Conservation (phyloP, 805 yeast species). For the Pichia cephalocereana region DNA sequence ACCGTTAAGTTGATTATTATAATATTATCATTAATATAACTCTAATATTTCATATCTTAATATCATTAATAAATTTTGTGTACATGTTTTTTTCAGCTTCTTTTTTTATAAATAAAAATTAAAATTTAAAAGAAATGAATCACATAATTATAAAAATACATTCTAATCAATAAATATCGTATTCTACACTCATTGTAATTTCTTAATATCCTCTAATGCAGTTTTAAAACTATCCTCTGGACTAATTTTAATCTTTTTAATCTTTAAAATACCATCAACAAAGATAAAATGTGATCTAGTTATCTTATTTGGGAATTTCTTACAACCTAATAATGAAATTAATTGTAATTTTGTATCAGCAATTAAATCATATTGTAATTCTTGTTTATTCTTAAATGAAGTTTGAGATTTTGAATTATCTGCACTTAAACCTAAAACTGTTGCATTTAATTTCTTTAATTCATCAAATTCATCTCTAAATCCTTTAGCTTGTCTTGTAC, state of each 20-base stretch:
- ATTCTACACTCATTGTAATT: constrained; percentile 25
- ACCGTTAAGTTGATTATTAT: constrained; percentile 65
- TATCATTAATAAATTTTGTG: background rate
- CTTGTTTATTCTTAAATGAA: constrained; percentile 63
- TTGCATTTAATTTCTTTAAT: constrained; percentile 39
- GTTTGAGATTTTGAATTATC: constrained; percentile 76
- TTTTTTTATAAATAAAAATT: background rate
- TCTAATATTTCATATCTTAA: background rate
- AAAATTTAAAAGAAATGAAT: background rate
- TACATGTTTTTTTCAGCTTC: no score
- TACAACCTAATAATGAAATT: constrained; percentile 72
- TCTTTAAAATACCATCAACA: constrained; percentile 59
- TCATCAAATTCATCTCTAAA: constrained; percentile 58
- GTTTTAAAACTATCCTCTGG: constrained; percentile 51
- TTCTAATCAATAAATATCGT: no score
- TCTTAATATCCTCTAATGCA: constrained; percentile 50
- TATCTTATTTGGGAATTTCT: constrained; percentile 64
- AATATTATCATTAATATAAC: no score
- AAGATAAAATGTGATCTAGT: constrained; percentile 91
- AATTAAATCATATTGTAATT: constrained; percentile 63
- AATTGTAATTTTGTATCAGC: constrained; percentile 67
- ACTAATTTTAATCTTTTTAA: constrained; percentile 43
- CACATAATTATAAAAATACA: background rate
- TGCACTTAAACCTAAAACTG: constrained; percentile 74
- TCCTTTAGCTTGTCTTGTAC: constrained; percentile 91